phyloP scores from a whole-genome alignment of 306 rosid species.

The Quercus gilva region DNA sequence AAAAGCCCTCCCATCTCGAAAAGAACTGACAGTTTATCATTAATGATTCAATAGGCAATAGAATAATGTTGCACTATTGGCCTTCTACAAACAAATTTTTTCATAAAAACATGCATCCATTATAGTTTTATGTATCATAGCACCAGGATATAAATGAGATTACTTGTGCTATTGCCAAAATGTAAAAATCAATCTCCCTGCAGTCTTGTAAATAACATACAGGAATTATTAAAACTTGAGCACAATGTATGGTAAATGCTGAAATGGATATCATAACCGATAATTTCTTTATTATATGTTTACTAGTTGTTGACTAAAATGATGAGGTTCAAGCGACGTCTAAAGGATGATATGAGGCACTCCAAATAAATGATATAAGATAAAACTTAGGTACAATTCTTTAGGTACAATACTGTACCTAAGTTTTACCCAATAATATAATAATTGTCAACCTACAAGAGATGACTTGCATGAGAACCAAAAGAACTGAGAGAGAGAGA shows the following conservation, averaged over 20 bases:
- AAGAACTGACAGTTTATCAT: neutral
- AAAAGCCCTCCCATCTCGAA: neutral
- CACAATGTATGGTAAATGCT: neutral
- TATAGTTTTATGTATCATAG: too few relatives aligned
- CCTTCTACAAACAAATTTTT: too few relatives aligned
- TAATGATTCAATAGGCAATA: neutral
- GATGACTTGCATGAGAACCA: conserved; percentile 7
- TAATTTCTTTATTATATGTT: neutral
- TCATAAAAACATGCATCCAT: too few relatives aligned
- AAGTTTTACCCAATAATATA: too few relatives aligned
- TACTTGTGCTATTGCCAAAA: too few relatives aligned
- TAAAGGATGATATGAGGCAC: neutral
- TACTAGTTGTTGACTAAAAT: neutral
- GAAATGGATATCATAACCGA: neutral
- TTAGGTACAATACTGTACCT: too few relatives aligned
- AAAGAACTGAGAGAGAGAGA: neutral
- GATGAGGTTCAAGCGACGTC: neutral
- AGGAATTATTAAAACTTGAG: neutral
- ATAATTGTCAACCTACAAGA: neutral
- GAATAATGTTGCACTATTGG: neutral
- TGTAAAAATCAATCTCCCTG: too few relatives aligned
- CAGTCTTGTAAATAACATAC: too few relatives aligned
- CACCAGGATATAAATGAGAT: too few relatives aligned
- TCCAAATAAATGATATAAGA: neutral
- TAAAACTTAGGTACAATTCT: too few relatives aligned